phyloP scores from a whole-genome alignment of 1,284 basidiomycete species.

The Mycena citricolor region DNA sequence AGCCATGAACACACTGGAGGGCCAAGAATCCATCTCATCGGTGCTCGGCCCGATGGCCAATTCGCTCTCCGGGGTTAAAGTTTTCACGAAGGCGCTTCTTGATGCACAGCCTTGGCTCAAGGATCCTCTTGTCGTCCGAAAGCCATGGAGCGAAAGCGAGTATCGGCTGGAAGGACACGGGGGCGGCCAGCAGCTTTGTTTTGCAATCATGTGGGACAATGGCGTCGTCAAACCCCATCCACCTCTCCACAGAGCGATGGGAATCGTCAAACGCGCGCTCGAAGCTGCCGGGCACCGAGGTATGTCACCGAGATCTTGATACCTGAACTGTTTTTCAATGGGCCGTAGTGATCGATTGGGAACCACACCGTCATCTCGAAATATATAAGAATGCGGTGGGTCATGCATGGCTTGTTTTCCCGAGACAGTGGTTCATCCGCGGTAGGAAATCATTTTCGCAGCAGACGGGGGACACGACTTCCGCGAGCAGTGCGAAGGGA shows the following conservation, averaged over 20 bases:
- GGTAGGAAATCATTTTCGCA: constrained; percentile 43
- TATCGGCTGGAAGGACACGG: constrained; percentile 58
- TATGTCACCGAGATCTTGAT: constrained; percentile 1
- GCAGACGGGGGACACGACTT: constrained; percentile 46
- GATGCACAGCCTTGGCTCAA: constrained; percentile 63
- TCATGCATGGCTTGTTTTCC: background rate
- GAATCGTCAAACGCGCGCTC: constrained; percentile 54
- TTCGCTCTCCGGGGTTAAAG: constrained; percentile 59
- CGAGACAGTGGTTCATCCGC: constrained; percentile 1
- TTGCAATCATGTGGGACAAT: constrained; percentile 61
- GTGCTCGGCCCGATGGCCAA: constrained; percentile 75
- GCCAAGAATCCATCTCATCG: constrained; percentile 72
- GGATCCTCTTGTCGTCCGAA: constrained; percentile 60
- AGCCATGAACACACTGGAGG: constrained; percentile 59
- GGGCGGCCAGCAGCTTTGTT: constrained; percentile 50
- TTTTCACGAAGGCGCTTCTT: constrained; percentile 66
- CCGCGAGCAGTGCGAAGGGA: constrained; percentile 37
- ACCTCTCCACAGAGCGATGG: constrained; percentile 52
- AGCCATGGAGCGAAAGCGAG: constrained; percentile 48
- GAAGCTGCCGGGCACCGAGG: constrained; percentile 55
- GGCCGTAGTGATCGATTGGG: constrained; percentile 49
- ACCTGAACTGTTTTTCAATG: background rate
- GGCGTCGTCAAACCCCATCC: constrained; percentile 44
- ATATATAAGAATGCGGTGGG: constrained; percentile 50
- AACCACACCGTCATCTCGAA: constrained; percentile 48